Percentiles rank a stretch among this genome's conserved stretches.
These are phyloP conservation scores for Saccharomycopsis sp. DNA, from an alignment of 805 yeast species.

Conservation along the genomic window DNA sequence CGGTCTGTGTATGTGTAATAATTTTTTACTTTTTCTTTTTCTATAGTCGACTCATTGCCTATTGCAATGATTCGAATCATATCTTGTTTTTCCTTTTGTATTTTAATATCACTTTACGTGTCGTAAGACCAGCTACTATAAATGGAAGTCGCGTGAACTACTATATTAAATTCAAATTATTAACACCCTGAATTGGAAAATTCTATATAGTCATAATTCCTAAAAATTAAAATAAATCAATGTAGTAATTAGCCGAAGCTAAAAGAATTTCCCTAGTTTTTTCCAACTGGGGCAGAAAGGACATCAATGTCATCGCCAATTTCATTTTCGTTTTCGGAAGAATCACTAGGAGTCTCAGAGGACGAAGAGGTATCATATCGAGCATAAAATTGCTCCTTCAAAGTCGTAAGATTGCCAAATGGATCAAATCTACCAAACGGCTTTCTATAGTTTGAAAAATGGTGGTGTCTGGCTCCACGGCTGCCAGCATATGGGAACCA, in stretches of 20 bases:
- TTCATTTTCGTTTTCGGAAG: background rate
- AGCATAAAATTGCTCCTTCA: slow-evolving; percentile 1
- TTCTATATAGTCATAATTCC: slow-evolving; percentile 1
- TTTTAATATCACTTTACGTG: too few relatives aligned
- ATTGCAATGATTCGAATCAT: too few relatives aligned
- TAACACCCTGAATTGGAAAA: background rate
- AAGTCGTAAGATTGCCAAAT: background rate
- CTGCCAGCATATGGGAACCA: too few relatives aligned
- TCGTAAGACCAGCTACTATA: too few relatives aligned
- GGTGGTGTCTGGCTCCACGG: too few relatives aligned
- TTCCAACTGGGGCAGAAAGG: background rate
- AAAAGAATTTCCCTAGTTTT: background rate
- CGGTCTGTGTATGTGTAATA: too few relatives aligned
- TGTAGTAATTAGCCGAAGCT: background rate
- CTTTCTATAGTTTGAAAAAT: too few relatives aligned
- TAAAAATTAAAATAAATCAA: background rate
- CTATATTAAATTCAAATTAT: background rate
- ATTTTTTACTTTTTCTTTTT: too few relatives aligned
- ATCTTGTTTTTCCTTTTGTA: too few relatives aligned
- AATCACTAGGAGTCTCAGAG: background rate
- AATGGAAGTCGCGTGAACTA: too few relatives aligned
- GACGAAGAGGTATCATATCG: background rate
- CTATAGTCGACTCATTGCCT: too few relatives aligned
- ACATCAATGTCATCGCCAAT: background rate
- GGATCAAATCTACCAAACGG: background rate